A percentile compares a stretch with the other conserved stretches of the same genome.
These are phyloP conservation scores for Schrenkiella parvula DNA, from an alignment of 345 rosid genomes.

Conservation along the genomic window DNA sequence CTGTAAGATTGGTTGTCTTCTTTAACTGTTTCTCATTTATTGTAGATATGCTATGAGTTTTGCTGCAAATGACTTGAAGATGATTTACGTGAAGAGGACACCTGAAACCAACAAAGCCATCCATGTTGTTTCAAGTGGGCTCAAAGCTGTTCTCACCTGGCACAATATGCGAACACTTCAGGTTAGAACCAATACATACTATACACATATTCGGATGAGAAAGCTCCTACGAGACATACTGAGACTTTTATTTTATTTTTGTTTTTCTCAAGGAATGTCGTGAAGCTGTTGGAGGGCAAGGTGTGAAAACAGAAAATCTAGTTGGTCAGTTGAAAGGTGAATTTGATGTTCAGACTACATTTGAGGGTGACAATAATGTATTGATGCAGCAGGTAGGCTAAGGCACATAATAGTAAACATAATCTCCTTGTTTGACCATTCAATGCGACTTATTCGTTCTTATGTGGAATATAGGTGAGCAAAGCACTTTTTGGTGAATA, in stretches of 20 bases:
- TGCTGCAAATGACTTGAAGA: constrained; percentile 77
- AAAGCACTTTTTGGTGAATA: constrained; percentile 86
- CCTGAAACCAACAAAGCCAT: constrained; percentile 71
- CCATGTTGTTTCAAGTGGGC: constrained; percentile 81
- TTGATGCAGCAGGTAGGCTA: constrained; percentile 85
- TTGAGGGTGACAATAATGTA: constrained; percentile 93
- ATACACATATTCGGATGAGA: not conserved
- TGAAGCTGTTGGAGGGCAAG: constrained; percentile 98
- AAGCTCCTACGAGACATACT: not conserved
- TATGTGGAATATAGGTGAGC: constrained; percentile 57
- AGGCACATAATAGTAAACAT: not conserved
- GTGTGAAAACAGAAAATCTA: constrained; percentile 82
- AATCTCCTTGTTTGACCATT: not conserved
- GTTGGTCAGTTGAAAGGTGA: constrained; percentile 86
- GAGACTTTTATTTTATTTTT: not conserved
- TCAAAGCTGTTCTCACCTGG: constrained; percentile 79
- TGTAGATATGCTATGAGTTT: constrained; percentile 79
- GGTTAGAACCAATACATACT: constrained; percentile 37
- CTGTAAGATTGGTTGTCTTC: not conserved
- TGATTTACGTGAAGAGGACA: constrained; percentile 67
- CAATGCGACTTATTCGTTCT: not conserved
- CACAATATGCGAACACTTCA: constrained; percentile 95
- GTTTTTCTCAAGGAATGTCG: constrained; percentile 72
- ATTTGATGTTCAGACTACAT: constrained; percentile 85
- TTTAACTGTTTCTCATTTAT: not conserved